These are phyloP conservation scores for Porcisia deanei DNA, from an alignment of 208 protist genomes.

Conservation along the genomic window DNA sequence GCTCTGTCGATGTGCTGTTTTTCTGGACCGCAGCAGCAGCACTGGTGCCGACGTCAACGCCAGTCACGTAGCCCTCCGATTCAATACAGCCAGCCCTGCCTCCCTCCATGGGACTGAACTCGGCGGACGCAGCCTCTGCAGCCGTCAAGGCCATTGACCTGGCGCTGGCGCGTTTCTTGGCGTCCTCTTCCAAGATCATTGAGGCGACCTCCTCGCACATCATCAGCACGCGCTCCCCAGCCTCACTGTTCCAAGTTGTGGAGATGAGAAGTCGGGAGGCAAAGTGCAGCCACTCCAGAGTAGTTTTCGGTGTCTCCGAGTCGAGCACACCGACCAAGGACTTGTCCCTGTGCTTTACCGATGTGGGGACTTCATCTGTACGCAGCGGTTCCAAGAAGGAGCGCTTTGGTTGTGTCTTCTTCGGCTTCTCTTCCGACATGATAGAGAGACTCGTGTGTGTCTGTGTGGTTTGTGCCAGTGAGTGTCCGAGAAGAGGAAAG, in stretches of 20 bases:
- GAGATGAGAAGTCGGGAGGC: conserved; percentile 43
- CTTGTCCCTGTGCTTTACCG: conserved; percentile 8
- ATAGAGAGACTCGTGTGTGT: neutral
- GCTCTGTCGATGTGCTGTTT: conserved; percentile 17
- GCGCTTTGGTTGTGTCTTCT: conserved; percentile 15
- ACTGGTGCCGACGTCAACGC: neutral
- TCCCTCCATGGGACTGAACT: conserved; percentile 12
- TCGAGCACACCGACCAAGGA: conserved; percentile 4
- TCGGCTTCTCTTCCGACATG: conserved; percentile 1
- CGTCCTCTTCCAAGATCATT: conserved; percentile 53
- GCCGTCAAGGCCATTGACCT: conserved; percentile 12
- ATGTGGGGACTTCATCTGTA: neutral
- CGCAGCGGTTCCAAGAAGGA: conserved; percentile 28
- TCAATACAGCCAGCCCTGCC: neutral
- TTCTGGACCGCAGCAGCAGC: neutral
- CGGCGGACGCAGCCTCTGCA: conserved; percentile 13
- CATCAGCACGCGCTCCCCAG: conserved; percentile 31
- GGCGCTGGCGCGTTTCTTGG: conserved; percentile 6
- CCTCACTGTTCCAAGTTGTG: conserved; percentile 13
- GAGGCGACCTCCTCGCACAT: conserved; percentile 57
- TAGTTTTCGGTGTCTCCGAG: conserved; percentile 23
- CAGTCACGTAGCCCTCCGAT: neutral
- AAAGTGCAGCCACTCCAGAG: conserved; percentile 40
- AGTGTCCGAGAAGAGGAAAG: too few species aligned
- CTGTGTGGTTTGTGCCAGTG: neutral